Percentiles rank a stretch among this genome's conserved stretches.
Evolutionary conservation across 768 basidiomycete species (phyloP).

Genomic region (Phaffia tasmanica): DNA sequence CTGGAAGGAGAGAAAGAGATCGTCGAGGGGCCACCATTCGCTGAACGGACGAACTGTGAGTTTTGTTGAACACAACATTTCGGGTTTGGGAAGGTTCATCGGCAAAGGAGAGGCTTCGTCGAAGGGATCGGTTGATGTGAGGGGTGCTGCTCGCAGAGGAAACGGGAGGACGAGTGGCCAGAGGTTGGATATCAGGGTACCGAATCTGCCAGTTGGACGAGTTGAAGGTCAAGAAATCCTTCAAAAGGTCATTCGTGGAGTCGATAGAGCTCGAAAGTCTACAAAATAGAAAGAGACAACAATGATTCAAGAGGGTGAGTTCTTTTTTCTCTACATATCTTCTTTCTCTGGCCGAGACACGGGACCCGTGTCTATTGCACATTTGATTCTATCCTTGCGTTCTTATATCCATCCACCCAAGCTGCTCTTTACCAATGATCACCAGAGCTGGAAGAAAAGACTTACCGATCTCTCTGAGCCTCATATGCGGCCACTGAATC

Average conservation of each 20-base stretch:
- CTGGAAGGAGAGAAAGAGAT: conserved; percentile 45
- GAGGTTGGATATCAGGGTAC: conserved; percentile 58
- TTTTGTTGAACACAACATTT: background rate
- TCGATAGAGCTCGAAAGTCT: conserved; percentile 71
- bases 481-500: conserved; percentile 68
- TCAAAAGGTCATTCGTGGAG: conserved; percentile 55
- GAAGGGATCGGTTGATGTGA: conserved; percentile 36
- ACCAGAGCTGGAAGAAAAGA: conserved; percentile 14
- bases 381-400: too few species aligned
- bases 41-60: background rate
- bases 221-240: conserved; percentile 66
- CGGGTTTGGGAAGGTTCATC: conserved; percentile 55
- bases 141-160: conserved; percentile 31
- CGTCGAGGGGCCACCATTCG: conserved; percentile 42
- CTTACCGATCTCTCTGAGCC: conserved; percentile 63
- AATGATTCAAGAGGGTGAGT: conserved; percentile 7
- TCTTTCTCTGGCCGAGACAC: background rate
- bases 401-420: too few species aligned
- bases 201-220: conserved; percentile 75
- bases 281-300: conserved; percentile 16
- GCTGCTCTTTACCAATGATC: background rate
- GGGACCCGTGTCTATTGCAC: too few species aligned
- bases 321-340: background rate
- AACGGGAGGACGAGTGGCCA: conserved; percentile 22
- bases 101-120: conserved; percentile 68